phyloP scores from a whole-genome alignment of 2,329 filamentous ascomycete species.

The Aspergillus cejpii region DNA sequence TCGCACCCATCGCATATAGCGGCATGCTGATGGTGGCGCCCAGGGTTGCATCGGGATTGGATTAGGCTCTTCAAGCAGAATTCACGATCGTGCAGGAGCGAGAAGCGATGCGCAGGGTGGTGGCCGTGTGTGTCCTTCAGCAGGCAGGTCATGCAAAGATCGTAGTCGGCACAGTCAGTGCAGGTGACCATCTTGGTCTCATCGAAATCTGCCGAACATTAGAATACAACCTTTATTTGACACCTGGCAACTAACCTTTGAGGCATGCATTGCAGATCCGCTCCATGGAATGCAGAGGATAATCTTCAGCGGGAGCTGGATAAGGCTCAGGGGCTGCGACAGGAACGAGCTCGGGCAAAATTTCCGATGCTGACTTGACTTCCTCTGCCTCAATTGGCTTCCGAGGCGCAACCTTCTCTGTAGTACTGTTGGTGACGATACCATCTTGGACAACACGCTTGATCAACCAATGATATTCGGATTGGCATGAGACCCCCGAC shows the following conservation, averaged over 20 bases:
- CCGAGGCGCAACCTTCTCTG: constrained; percentile 69
- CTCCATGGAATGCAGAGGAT: constrained; percentile 10
- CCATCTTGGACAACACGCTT: constrained; percentile 79
- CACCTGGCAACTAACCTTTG: constrained; percentile 42
- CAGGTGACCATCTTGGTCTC: constrained; percentile 83
- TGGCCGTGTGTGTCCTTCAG: constrained; percentile 73
- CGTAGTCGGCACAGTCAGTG: constrained; percentile 76
- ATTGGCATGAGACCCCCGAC: constrained; percentile 67
- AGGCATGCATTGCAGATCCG: constrained; percentile 62
- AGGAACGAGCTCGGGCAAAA: constrained; percentile 12
- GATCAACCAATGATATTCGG: constrained; percentile 83
- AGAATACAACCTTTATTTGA: constrained; percentile 10
- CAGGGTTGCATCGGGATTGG: constrained; percentile 63
- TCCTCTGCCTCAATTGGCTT: constrained; percentile 23
- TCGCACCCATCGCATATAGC: constrained; percentile 95
- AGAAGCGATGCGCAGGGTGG: constrained; percentile 78
- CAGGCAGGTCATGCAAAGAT: constrained; percentile 82
- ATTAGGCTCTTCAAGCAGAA: constrained; percentile 57
- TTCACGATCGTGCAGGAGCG: constrained; percentile 46
- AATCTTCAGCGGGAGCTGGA: constrained; percentile 15
- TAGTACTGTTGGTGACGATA: constrained; percentile 74
- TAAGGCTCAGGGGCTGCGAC: constrained; percentile 25
- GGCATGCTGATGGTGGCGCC: constrained; percentile 73
- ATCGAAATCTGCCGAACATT: constrained; percentile 52
- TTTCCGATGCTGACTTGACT: constrained; percentile 11